phyloP scores from a whole-genome alignment of 1,284 basidiomycete species.

The Sanghuangporus weigelae region DNA sequence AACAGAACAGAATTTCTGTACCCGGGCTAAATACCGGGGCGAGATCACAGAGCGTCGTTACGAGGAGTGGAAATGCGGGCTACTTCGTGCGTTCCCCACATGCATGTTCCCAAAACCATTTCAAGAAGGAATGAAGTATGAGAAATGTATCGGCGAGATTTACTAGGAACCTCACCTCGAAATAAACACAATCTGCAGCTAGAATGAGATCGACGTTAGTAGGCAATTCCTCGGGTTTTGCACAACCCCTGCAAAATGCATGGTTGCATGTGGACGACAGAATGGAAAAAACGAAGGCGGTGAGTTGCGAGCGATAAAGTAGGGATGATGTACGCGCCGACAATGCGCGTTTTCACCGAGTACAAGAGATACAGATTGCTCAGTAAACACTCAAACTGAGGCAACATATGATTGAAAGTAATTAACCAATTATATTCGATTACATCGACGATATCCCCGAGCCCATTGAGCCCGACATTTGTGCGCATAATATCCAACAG shows the following conservation, averaged over 20 bases:
- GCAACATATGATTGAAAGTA: neutral
- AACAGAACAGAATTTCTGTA: slow-evolving; percentile 83
- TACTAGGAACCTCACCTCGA: slow-evolving; percentile 41
- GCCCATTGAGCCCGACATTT: slow-evolving; percentile 8
- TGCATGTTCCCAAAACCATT: neutral
- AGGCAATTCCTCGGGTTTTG: slow-evolving; percentile 23
- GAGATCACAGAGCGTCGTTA: slow-evolving; percentile 73
- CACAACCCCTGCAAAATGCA: slow-evolving; percentile 26
- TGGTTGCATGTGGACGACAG: neutral
- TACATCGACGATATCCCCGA: slow-evolving; percentile 38
- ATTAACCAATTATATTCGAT: slow-evolving; percentile 76
- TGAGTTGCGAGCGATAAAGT: neutral
- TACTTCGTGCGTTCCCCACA: neutral
- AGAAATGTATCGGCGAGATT: neutral
- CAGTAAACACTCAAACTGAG: neutral
- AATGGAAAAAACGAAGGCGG: neutral
- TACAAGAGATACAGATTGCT: neutral
- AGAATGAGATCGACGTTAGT: slow-evolving; percentile 55
- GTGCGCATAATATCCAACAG: slow-evolving; percentile 50
- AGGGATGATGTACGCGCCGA: neutral
- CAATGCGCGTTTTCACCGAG: neutral
- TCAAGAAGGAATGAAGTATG: neutral
- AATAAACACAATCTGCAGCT: slow-evolving; percentile 93
- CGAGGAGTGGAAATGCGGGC: slow-evolving; percentile 87
- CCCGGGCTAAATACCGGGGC: slow-evolving; percentile 28